Percentiles rank a stretch among this genome's conserved stretches.
Evolutionary conservation across 139 green algal genomes (phyloP).

Genomic region (Zygnema cylindricum): DNA sequence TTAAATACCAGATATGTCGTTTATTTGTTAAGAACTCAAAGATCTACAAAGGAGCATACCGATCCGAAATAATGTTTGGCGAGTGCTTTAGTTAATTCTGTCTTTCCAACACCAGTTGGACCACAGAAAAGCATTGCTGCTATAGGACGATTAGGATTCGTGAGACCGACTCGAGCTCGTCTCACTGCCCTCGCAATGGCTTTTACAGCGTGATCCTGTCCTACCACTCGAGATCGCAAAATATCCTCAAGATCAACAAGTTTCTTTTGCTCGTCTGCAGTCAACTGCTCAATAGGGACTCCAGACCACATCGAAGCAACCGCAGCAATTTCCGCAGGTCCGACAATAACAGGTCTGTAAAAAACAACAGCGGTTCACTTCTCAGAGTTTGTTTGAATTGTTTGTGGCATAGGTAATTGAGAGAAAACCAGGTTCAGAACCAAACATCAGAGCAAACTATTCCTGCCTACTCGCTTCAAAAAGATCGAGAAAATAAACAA

Average conservation of each 20-base stretch:
- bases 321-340: conserved; percentile 82
- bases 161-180: conserved; percentile 70
- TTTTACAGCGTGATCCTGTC: conserved; percentile 76
- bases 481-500: no score
- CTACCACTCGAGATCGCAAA: conserved; percentile 73
- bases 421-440: no score
- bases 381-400: no score
- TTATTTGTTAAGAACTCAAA: no score
- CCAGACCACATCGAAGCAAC: conserved; percentile 86
- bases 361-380: no score
- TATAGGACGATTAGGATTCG: conserved; percentile 70
- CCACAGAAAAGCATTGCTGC: conserved; percentile 80
- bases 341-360: conserved; percentile 66
- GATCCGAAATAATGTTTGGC: conserved; percentile 61
- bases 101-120: conserved; percentile 87
- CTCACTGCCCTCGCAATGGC: conserved; percentile 70
- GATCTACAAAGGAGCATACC: conserved; percentile 51
- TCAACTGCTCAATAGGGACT: conserved; percentile 86
- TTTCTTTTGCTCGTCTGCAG: conserved; percentile 69
- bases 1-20: no score
- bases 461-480: no score
- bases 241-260: conserved; percentile 68
- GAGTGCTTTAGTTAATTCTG: conserved; percentile 77
- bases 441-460: no score
- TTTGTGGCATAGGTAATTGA: no score